Base-by-base conservation (phyloP, 1,284 basidiomycete species). In the Chalciporus sp. region DNA sequence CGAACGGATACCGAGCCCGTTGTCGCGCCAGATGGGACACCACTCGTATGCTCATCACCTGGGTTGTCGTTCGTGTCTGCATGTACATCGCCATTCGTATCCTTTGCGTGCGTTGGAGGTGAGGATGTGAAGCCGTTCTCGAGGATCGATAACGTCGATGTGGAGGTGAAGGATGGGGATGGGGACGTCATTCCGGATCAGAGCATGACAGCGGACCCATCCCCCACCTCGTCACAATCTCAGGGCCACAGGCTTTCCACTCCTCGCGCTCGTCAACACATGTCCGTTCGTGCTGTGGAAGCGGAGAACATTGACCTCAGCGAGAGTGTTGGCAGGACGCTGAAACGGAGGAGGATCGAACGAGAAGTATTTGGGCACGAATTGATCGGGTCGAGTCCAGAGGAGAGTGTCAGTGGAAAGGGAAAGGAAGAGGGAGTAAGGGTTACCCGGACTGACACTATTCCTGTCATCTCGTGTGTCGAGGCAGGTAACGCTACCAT, bases 301-400 rank as follows among this genome's bases (percentile, higher is more conserved):
- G 4, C 7, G 6, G 58, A 59, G 37, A 58, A 67, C n/a, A 9
- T 31, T 1, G 27, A 7, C 16, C 47, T 56, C 33, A 58, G 63
- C 16, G 11, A 28, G 1, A 23, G 9, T 10, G 49, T 55, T 11
- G 10, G 6, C 33, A 45, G 42, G 2, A 31, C 10, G 12, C 28
- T n/a, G 7, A 67, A 69, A 47, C 61, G 58, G 14, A 51, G 42
- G 7, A 64, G 52, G 43, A 28, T 59, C 7, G 60, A 58, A 35
- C 42, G 28, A 41, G 62, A 58, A 1, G 42, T 20, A 3, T 46
- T 47, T 7, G 26, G 1, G 3, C 23, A 8, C 29, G 27, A 11
- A 10, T 17, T 8, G 4, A 7, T 11, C 42, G 39, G n/a, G 14
- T 35, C 7, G 8, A 35, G 35, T n/a, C 35, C 16, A n/a, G 35